Evolutionary conservation across 345 rosid genomes (phyloP).

Genomic region (Adansonia digitata): DNA sequence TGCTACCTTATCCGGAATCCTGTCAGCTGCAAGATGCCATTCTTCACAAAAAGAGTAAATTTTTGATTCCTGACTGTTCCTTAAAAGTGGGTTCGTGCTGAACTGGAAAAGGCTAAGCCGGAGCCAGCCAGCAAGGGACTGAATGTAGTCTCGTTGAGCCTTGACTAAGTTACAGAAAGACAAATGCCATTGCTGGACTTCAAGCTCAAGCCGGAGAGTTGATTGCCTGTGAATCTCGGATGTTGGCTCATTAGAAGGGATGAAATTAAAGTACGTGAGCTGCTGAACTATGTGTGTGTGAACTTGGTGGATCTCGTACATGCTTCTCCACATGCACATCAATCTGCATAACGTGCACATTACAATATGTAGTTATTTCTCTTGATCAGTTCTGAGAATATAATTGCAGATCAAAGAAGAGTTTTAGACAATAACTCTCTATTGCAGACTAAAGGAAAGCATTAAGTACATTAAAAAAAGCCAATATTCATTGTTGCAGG

Average conservation of each 20-base stretch:
- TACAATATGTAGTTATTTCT: neutral
- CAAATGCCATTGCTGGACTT: conserved; percentile 76
- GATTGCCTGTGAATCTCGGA: conserved; percentile 87
- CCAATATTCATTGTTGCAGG: neutral
- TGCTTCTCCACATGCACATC: conserved; percentile 99
- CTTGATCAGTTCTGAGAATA: neutral
- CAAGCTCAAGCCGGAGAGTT: neutral
- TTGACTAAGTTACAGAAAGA: conserved; percentile 70
- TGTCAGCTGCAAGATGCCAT: conserved; percentile 77
- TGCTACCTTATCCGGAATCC: conserved; percentile 95
- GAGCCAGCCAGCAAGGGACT: conserved; percentile 87
- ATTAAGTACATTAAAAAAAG: neutral
- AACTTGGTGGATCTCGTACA: conserved; percentile 97
- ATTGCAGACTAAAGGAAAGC: neutral
- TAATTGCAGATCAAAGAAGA: neutral
- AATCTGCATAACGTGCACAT: conserved; percentile 35
- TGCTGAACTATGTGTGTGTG: conserved; percentile 91
- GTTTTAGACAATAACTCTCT: neutral
- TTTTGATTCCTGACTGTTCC: neutral
- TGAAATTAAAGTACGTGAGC: conserved; percentile 50
- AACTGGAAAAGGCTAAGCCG: conserved; percentile 89
- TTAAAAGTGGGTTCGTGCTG: conserved; percentile 55
- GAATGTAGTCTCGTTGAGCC: conserved; percentile 83
- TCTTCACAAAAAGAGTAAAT: conserved; percentile 83
- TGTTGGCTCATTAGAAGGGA: conserved; percentile 82